Evolutionary conservation across 2,329 filamentous ascomycete species (phyloP).

Genomic region (Karstenula rhodostoma): DNA sequence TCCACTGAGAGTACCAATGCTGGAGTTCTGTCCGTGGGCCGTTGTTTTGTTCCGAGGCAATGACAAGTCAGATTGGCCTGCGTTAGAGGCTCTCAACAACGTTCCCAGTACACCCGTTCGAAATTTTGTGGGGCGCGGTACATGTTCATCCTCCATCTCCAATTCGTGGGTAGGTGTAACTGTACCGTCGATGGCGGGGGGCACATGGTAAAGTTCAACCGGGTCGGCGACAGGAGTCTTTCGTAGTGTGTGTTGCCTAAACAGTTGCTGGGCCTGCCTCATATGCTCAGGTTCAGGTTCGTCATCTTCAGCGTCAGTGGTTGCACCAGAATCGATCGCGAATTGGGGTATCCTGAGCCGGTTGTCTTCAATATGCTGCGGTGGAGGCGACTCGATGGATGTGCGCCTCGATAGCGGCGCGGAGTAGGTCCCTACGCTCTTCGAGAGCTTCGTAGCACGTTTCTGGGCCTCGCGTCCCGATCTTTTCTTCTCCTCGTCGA

Average conservation of each 20-base stretch:
- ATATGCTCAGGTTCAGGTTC: constrained; percentile 42
- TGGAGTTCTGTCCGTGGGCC: constrained; percentile 35
- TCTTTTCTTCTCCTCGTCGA: constrained; percentile 43
- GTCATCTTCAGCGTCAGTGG: constrained; percentile 37
- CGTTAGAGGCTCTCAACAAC: constrained; percentile 63
- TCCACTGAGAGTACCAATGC: constrained; percentile 40
- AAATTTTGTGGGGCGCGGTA: constrained; percentile 72
- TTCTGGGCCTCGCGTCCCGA: constrained; percentile 47
- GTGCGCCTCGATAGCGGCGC: constrained; percentile 46
- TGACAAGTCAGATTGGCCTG: constrained; percentile 17
- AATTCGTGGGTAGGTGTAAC: constrained; percentile 57
- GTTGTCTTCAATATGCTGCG: constrained; percentile 10
- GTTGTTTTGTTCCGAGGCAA: constrained; percentile 22
- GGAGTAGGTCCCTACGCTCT: constrained; percentile 47
- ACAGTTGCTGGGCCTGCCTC: constrained; percentile 52
- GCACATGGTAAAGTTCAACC: constrained; percentile 42
- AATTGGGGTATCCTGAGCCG: constrained; percentile 11
- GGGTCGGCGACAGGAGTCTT: constrained; percentile 25
- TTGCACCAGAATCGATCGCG: constrained; percentile 31
- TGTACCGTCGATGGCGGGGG: constrained; percentile 53
- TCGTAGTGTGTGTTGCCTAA: constrained; percentile 44
- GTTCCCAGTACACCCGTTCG: constrained; percentile 77
- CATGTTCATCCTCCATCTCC: constrained; percentile 68
- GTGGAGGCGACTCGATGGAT: constrained; percentile 41
- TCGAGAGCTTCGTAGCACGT: constrained; percentile 45